Evolutionary conservation across 1,284 basidiomycete species (phyloP), one percentile per base, ranked within the genome.

Genomic region (Ceratobasidium sp.): DNA sequence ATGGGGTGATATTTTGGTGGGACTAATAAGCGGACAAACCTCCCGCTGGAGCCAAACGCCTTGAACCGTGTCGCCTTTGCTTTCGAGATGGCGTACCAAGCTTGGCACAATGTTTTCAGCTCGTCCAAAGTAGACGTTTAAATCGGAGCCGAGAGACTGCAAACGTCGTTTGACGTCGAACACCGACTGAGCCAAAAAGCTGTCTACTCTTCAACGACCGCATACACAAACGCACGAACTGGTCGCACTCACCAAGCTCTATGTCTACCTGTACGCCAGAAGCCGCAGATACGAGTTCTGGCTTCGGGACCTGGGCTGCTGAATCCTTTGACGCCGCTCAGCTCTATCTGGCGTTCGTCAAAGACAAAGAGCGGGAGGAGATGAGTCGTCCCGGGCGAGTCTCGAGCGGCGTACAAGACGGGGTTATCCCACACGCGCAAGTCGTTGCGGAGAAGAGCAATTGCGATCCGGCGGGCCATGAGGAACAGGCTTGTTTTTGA

Each of bases 341-440:
- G 79, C 73, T 86, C 85, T 70, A 86, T 77, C 74, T 83, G 81
- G 6, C 83, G 79, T 65, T 85, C 83, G 75, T 86, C 84, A 65
- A 86, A 84, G 71, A 86, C 83, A 77, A 83, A 86, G 57, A 87
- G 76, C 1, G 86, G 86, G 2, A 87, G 78, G 69, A 86, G 80
- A 71, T 85, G 81, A 9, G 83, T 84, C 41, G 81, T 75, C 41
- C 78, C 73, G 59, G 72, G 61, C 72, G 72, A 10, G 75, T 74
- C 36, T 75, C 82, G 80, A 0, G 82, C 76, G 21, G 78, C 73
- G 69, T 82, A 80, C 39, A 85, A 79, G n/a, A 84, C 79, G 2
- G 83, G 82, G 41, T 85, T 84, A 77, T 86, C 85, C 73, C 83
- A 79, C 0, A 85, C 74, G 12, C 83, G 77, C 1, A 85, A 78